Base-by-base conservation (phyloP, 768 basidiomycete species). In the Panaeolus cyanescens region DNA sequence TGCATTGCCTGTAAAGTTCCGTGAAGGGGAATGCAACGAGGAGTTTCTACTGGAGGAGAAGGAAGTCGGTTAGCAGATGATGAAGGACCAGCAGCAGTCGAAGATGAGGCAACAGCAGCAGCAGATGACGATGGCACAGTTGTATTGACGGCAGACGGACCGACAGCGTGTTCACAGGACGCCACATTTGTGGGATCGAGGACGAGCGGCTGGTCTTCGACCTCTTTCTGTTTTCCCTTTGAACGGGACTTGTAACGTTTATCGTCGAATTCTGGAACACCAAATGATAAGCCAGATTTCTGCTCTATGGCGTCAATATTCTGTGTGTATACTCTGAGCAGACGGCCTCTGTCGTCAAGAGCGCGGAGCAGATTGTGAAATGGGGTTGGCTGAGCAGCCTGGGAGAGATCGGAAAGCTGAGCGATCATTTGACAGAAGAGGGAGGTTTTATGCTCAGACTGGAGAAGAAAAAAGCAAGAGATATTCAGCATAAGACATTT, bases 351-450 rank as follows among this genome's bases (percentile, higher is more conserved):
- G 62, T 88, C 82, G 68, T 96, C 92, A 31, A 96, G 85, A 31
- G 81, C 70, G 40, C 88, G 89, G 31, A 96, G 85, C 25, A 92
- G 76, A 10, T 80, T 74, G 70, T 96, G 95, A 68, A 96, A 96
- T 1, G 87, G 78, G 3, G 95, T 95, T 7, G 95, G 94, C 62
- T 81, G 69, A 15, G 93, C 92, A 3, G 82, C 79, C 58, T 85
- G 79, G 0, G 94, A 89, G 25, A 94, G 78, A 63, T 84, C 83
- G 32, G 91, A 90, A 7, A 96, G 79, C 59, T 85, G 87, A 34
- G 91, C 92, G 64, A 96, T 93, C 93, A 95, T 95, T 72, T 91
- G 91, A 74, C 89, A 93, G 73, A 91, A 96, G 32, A 90, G 76
- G 28, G 87, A 83, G 5, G 91, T 93, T 22, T 84, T 91, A 65